Conservation (phyloP, 1,284 basidiomycete species). For the Mycena sp. region DNA sequence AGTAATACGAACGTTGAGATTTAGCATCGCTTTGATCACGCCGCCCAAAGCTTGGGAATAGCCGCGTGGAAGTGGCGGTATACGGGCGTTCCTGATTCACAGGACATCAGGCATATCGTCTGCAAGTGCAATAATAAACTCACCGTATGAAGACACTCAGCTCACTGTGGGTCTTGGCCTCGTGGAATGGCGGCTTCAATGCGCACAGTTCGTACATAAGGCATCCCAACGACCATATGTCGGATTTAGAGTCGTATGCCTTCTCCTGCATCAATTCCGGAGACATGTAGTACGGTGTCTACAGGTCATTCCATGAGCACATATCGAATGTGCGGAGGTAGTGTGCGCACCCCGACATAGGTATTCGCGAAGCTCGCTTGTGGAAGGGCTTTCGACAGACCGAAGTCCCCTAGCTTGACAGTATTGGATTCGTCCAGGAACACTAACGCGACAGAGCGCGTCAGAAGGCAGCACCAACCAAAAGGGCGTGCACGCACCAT, state of each 20-base stretch:
- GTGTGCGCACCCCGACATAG: slow-evolving; percentile 87
- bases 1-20: slow-evolving; percentile 69
- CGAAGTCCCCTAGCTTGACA: slow-evolving; percentile 97
- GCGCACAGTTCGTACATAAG: slow-evolving; percentile 96
- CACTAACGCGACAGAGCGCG: slow-evolving; percentile 55
- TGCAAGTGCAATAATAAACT: slow-evolving; percentile 32
- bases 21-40: slow-evolving; percentile 90
- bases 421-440: slow-evolving; percentile 83
- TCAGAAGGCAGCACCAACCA: slow-evolving; percentile 10
- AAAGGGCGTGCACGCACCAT: slow-evolving; percentile 64
- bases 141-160: slow-evolving; percentile 84
- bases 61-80: slow-evolving; percentile 85
- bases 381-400: slow-evolving; percentile 90
- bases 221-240: slow-evolving; percentile 98
- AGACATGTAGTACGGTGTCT: slow-evolving; percentile 99
- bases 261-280: slow-evolving; percentile 97
- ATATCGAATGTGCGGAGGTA: background rate
- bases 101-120: slow-evolving; percentile 10
- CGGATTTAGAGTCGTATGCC: slow-evolving; percentile 96
- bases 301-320: slow-evolving; percentile 30
- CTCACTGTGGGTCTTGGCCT: slow-evolving; percentile 89
- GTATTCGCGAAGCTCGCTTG: slow-evolving; percentile 89
- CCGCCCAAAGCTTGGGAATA: slow-evolving; percentile 79
- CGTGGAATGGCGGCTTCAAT: slow-evolving; percentile 89
- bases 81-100: slow-evolving; percentile 74